Percentiles rank a stretch among this genome's conserved stretches.
These are phyloP conservation scores for Monosporascus sp. DNA, from an alignment of 2,329 filamentous ascomycete genomes.

Conservation along the genomic window DNA sequence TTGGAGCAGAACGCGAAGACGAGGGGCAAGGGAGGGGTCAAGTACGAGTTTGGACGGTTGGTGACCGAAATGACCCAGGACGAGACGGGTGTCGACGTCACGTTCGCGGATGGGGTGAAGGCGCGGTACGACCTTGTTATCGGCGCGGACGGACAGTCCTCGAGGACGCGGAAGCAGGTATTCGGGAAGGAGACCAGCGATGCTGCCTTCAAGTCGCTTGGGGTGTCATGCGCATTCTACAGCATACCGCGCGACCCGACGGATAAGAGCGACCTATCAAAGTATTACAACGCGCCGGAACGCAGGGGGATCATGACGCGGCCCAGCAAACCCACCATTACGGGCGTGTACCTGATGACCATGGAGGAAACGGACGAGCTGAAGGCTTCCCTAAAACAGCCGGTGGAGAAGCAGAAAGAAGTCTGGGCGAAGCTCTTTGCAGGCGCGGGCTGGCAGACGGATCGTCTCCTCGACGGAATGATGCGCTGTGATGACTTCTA, in stretches of 20 bases:
- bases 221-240: conserved; percentile 33
- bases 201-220: conserved; percentile 21
- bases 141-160: conserved; percentile 49
- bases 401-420: conserved; percentile 14
- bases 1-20: conserved; percentile 15
- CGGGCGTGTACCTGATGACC: conserved; percentile 31
- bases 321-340: conserved; percentile 25
- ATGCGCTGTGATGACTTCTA: conserved; percentile 39
- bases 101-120: conserved; percentile 38
- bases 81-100: conserved; percentile 25
- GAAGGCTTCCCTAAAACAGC: conserved; percentile 5
- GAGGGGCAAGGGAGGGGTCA: conserved; percentile 18
- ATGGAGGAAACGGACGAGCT: conserved; percentile 6
- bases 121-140: conserved; percentile 46
- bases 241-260: conserved; percentile 26
- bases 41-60: conserved; percentile 27
- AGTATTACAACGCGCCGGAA: conserved; percentile 28
- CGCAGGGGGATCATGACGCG: conserved; percentile 33
- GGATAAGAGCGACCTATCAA: conserved; percentile 25
- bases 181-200: conserved; percentile 22
- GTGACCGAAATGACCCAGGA: conserved; percentile 24
- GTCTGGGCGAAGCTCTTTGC: conserved; percentile 24
- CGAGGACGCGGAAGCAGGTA: conserved; percentile 37
- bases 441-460: conserved; percentile 20
- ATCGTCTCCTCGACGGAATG: conserved; percentile 10